phyloP scores from a whole-genome alignment of 805 yeast genomes.

The Candida gorgasii region DNA sequence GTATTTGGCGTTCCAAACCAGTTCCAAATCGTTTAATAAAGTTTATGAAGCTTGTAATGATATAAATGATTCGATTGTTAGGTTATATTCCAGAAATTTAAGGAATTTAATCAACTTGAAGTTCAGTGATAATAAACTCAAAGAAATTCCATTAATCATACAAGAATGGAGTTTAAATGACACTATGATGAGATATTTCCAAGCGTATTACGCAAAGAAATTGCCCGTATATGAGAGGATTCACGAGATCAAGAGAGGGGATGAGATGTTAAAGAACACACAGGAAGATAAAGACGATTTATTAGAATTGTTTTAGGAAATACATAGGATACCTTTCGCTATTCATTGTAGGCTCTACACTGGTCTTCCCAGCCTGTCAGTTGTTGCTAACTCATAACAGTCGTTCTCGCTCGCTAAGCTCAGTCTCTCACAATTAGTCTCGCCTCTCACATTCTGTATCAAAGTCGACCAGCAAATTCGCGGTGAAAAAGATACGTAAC shows the following conservation, averaged over 20 bases:
- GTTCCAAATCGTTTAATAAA: conserved; percentile 20
- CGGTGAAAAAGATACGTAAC: conserved; percentile 7
- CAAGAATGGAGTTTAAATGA: conserved; percentile 38
- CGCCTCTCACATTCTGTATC: not conserved
- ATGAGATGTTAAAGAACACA: conserved; percentile 13
- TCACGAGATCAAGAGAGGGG: conserved; percentile 6
- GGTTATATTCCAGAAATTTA: conserved; percentile 23
- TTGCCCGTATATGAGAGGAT: conserved; percentile 5
- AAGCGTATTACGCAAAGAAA: conserved; percentile 3
- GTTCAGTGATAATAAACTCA: conserved; percentile 30
- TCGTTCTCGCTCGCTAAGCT: too few species aligned
- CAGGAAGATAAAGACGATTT: conserved; percentile 20
- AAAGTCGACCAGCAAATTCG: not conserved
- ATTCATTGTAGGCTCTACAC: not conserved
- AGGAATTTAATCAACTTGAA: conserved; percentile 28
- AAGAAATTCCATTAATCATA: conserved; percentile 26
- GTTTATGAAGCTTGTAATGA: conserved; percentile 10
- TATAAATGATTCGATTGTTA: conserved; percentile 16
- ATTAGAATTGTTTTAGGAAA: conserved; percentile 3
- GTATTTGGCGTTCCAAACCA: conserved; percentile 16
- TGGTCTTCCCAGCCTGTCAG: too few species aligned
- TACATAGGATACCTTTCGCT: not conserved
- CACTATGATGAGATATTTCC: conserved; percentile 26
- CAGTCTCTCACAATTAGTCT: too few species aligned
- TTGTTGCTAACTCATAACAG: too few species aligned